Percentiles rank a stretch among this genome's conserved stretches.
Evolutionary conservation across 1,284 basidiomycete genomes (phyloP).

Genomic region (Neonothopanus nambi): DNA sequence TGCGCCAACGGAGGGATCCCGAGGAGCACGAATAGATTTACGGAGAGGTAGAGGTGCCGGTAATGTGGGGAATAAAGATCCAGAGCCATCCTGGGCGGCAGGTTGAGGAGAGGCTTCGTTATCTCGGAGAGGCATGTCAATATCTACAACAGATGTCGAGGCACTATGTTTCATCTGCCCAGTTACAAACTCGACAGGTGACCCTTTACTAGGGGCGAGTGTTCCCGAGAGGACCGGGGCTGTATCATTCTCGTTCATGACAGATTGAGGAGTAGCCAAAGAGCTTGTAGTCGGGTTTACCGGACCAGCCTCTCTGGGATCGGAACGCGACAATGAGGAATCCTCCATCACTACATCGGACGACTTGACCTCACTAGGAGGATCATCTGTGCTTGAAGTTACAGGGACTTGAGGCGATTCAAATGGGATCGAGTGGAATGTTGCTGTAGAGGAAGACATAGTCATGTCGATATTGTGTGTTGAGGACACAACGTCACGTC

Average conservation of each 20-base stretch:
- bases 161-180: background rate
- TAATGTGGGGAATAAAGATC: slow-evolving; percentile 47
- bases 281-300: too few species aligned
- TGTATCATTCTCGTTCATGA: background rate
- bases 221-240: background rate
- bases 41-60: slow-evolving; percentile 67
- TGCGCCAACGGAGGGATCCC: slow-evolving; percentile 43
- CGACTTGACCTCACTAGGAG: background rate
- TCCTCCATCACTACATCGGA: background rate
- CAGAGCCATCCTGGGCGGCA: background rate
- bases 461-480: background rate
- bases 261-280: background rate
- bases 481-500: background rate
- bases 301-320: background rate
- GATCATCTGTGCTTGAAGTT: background rate
- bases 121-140: background rate
- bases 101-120: background rate
- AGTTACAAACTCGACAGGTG: too few species aligned
- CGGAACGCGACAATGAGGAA: background rate
- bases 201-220: too few species aligned
- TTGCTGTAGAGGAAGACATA: slow-evolving; percentile 28
- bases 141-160: background rate
- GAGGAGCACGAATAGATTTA: slow-evolving; percentile 57
- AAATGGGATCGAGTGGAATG: slow-evolving; percentile 40
- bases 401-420: slow-evolving; percentile 28